Percentiles rank a stretch among this genome's conserved stretches.
Conservation (phyloP, 768 basidiomycete genomes). For the Auriscalpium orientale region DNA sequence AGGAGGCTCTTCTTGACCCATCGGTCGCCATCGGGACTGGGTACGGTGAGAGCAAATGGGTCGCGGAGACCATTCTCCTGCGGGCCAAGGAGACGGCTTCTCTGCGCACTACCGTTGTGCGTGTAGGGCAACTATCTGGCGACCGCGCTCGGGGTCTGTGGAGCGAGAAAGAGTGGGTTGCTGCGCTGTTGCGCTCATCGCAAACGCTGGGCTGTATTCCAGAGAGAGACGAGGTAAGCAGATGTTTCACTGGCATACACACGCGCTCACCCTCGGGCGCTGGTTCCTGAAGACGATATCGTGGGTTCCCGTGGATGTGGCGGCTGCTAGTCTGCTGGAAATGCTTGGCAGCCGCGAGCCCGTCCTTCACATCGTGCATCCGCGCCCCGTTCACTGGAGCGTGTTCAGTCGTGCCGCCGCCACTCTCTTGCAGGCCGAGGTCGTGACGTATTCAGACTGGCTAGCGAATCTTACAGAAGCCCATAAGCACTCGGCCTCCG, state of each 20-base stretch:
- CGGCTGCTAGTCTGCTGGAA: constrained; percentile 6
- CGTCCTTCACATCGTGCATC: constrained; percentile 10
- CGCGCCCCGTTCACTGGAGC: constrained; percentile 3
- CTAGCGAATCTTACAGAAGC: not conserved
- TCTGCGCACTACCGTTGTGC: not conserved
- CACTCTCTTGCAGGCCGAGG: not conserved
- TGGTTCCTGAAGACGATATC: not conserved
- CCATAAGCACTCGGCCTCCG: not conserved
- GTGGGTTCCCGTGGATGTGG: constrained; percentile 11
- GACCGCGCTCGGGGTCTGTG: not conserved
- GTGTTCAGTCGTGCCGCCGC: not conserved
- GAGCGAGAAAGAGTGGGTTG: constrained; percentile 1
- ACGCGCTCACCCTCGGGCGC: not conserved
- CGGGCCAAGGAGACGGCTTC: not conserved
- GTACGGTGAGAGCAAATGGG: constrained; percentile 6
- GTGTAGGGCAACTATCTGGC: constrained; percentile 1
- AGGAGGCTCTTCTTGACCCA: constrained; percentile 15
- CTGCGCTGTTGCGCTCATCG: not conserved
- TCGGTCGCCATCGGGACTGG: constrained; percentile 2
- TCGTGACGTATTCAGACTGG: constrained; percentile 6
- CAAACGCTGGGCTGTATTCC: not conserved
- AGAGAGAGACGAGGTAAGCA: not conserved
- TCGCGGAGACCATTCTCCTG: constrained; percentile 2
- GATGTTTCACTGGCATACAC: not conserved
- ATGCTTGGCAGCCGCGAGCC: constrained; percentile 1